Evolutionary conservation across 2,329 filamentous ascomycete species (phyloP).

Genomic region (Cercospora zeae-maydis): DNA sequence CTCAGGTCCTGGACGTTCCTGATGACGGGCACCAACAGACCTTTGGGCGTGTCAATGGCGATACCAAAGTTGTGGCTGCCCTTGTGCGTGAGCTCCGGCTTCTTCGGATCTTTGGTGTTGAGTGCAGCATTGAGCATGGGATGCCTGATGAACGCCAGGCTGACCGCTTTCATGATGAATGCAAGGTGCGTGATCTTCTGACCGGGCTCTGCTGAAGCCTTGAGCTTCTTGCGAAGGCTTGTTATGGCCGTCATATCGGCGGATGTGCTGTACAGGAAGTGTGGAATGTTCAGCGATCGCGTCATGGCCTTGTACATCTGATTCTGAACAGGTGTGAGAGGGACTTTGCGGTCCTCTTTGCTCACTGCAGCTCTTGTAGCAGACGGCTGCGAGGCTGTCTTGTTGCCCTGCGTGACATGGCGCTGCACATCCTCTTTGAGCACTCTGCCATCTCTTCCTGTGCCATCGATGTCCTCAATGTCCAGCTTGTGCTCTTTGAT

Average conservation of each 20-base stretch:
- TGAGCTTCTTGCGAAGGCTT: constrained; percentile 69
- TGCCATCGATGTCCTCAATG: constrained; percentile 75
- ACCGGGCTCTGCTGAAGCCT: constrained; percentile 47
- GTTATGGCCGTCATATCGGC: constrained; percentile 75
- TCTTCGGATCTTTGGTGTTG: constrained; percentile 59
- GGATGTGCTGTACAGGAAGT: constrained; percentile 92
- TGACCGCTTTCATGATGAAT: constrained; percentile 94
- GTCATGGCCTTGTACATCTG: constrained; percentile 99
- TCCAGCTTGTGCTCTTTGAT: constrained; percentile 74
- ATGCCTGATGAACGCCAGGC: constrained; percentile 73
- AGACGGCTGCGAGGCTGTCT: constrained; percentile 32
- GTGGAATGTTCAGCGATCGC: constrained; percentile 80
- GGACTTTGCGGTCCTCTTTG: constrained; percentile 61
- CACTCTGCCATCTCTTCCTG: constrained; percentile 85
- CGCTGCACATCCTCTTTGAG: constrained; percentile 82
- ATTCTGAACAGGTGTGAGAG: constrained; percentile 73
- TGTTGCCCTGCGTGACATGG: constrained; percentile 39
- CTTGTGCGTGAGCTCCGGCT: constrained; percentile 73
- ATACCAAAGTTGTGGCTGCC: constrained; percentile 91
- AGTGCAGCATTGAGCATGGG: constrained; percentile 85
- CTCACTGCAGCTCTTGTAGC: constrained; percentile 36
- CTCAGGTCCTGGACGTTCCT: constrained; percentile 75
- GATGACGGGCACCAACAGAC: constrained; percentile 87
- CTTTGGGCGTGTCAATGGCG: constrained; percentile 87
- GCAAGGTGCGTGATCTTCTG: constrained; percentile 82